Evolutionary conservation across 2,329 filamentous ascomycete species (phyloP).

Genomic region (Cordyceps pruinosa): DNA sequence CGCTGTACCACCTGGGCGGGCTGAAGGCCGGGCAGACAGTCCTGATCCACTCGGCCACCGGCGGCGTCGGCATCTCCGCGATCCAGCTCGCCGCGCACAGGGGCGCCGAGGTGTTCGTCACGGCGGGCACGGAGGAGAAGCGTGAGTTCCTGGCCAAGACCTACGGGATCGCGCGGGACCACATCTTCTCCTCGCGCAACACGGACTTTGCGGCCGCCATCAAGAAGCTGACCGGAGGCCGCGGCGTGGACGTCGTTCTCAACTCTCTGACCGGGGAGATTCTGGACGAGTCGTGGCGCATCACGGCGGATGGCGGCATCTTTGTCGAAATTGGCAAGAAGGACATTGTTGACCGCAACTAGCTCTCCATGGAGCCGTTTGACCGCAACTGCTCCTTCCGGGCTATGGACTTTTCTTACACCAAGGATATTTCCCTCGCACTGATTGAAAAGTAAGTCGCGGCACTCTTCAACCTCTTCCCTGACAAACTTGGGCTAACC

Average conservation of each 20-base stretch:
- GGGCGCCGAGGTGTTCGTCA: slow-evolving; percentile 24
- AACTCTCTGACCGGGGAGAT: slow-evolving; percentile 28
- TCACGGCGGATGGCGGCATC: slow-evolving; percentile 29
- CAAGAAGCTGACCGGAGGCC: slow-evolving; percentile 19
- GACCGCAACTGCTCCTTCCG: slow-evolving; percentile 28
- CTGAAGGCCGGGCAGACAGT: slow-evolving; percentile 27
- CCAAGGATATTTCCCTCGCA: slow-evolving; percentile 14
- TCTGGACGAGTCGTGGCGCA: slow-evolving; percentile 26
- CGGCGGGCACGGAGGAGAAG: slow-evolving; percentile 25
- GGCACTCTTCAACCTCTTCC: background rate
- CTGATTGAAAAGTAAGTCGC: background rate
- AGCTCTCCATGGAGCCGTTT: slow-evolving; percentile 29
- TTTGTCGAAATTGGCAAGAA: slow-evolving; percentile 26
- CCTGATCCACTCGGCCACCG: slow-evolving; percentile 28
- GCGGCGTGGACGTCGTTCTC: slow-evolving; percentile 29
- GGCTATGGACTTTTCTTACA: slow-evolving; percentile 11
- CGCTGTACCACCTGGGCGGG: slow-evolving; percentile 16
- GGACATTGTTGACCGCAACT: slow-evolving; percentile 23
- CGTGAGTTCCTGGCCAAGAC: slow-evolving; percentile 20
- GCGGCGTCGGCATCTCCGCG: slow-evolving; percentile 26
- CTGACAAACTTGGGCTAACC: background rate
- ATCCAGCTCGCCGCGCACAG: slow-evolving; percentile 21
- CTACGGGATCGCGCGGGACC: slow-evolving; percentile 22
- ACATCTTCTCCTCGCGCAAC: slow-evolving; percentile 26
- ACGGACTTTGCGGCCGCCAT: slow-evolving; percentile 23